A percentile compares a stretch with the other conserved stretches of the same genome.
These are phyloP conservation scores for Pezicula carpinea DNA, from an alignment of 2,329 filamentous ascomycete species.

Conservation along the genomic window DNA sequence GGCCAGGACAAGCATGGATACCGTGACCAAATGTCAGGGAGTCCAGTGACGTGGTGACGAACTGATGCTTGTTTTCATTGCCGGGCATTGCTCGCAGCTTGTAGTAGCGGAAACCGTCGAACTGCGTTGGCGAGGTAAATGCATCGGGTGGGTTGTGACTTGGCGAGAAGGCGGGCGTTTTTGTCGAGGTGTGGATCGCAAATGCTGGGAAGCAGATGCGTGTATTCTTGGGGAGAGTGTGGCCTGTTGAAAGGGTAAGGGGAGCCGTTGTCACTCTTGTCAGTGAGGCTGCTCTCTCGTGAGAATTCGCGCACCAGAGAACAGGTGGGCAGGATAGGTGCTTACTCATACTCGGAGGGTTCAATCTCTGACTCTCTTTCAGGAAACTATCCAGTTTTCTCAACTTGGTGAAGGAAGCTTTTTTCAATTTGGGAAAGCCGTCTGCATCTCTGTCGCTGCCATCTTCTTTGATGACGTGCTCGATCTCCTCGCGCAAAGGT, in stretches of 20 bases:
- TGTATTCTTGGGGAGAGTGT: slow-evolving; percentile 27
- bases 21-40: slow-evolving; percentile 37
- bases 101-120: slow-evolving; percentile 21
- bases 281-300: slow-evolving; percentile 13
- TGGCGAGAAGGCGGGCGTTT: background rate
- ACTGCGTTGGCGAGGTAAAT: slow-evolving; percentile 9
- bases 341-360: slow-evolving; percentile 29
- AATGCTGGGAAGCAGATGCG: slow-evolving; percentile 27
- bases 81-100: slow-evolving; percentile 17
- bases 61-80: slow-evolving; percentile 27
- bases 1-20: slow-evolving; percentile 37
- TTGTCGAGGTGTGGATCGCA: slow-evolving; percentile 4
- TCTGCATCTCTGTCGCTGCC: slow-evolving; percentile 47
- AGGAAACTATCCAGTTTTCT: slow-evolving; percentile 20
- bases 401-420: slow-evolving; percentile 15
- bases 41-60: slow-evolving; percentile 30
- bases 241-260: slow-evolving; percentile 30
- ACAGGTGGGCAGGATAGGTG: background rate
- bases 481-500: slow-evolving; percentile 21
- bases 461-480: slow-evolving; percentile 29
- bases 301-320: background rate
- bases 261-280: slow-evolving; percentile 14
- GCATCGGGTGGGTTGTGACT: too few species aligned
- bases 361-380: slow-evolving; percentile 35
- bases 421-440: slow-evolving; percentile 24